phyloP scores from a whole-genome alignment of 225 moss, liverwort and hornwort genomes.

The Takakia lepidozioides region DNA sequence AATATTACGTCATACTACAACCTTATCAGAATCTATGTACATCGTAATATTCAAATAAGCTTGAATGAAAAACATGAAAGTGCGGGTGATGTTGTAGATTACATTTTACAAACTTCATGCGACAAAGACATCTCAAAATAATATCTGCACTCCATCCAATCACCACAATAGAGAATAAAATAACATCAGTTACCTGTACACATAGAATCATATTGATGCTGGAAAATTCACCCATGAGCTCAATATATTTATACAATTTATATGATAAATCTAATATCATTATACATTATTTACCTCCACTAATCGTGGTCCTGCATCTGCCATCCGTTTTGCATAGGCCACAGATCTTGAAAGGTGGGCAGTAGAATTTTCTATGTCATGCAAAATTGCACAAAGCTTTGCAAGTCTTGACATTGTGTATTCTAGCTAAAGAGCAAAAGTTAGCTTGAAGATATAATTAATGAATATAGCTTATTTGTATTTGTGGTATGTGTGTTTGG shows the following conservation, averaged over 20 bases:
- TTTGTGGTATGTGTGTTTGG: no score
- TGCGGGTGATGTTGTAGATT: neutral
- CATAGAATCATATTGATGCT: no score
- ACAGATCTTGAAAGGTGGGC: conserved; percentile 18
- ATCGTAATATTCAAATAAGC: neutral
- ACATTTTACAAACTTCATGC: no score
- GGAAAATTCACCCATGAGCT: no score
- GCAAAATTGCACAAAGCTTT: conserved; percentile 33
- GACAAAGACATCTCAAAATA: neutral
- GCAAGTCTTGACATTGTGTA: conserved; percentile 34
- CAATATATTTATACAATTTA: neutral
- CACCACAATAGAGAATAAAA: no score
- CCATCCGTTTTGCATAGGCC: conserved; percentile 20
- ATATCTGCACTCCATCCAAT: no score
- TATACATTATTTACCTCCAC: conserved; percentile 9
- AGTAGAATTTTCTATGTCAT: conserved; percentile 26
- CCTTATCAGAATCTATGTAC: neutral
- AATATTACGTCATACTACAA: neutral
- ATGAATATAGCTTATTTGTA: no score
- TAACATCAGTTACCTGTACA: no score
- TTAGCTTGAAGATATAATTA: no score
- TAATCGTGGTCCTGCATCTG: conserved; percentile 4
- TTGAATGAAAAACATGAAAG: neutral
- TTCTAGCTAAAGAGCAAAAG: no score
- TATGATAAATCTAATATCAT: neutral